These are phyloP conservation scores for Brassica incana DNA, from an alignment of 345 rosid species.

Conservation along the genomic window DNA sequence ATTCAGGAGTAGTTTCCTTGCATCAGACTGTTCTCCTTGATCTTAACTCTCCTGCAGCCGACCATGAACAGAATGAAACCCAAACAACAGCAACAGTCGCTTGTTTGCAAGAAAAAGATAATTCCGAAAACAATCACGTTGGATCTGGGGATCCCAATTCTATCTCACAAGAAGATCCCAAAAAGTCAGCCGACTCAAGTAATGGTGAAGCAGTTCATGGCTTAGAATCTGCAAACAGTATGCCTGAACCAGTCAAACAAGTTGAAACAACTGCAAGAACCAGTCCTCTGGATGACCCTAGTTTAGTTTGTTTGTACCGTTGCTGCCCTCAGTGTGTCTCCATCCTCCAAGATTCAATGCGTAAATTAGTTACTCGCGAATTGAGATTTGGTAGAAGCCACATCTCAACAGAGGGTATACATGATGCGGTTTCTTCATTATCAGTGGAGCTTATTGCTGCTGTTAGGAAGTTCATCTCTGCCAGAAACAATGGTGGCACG, in stretches of 20 bases:
- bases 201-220: slow-evolving; percentile 33
- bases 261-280: slow-evolving; percentile 27
- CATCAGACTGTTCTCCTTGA: slow-evolving; percentile 33
- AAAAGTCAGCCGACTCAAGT: slow-evolving; percentile 26
- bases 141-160: slow-evolving; percentile 34
- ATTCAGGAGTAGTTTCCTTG: slow-evolving; percentile 16
- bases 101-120: slow-evolving; percentile 32
- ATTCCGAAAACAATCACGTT: slow-evolving; percentile 27
- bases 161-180: slow-evolving; percentile 35
- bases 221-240: slow-evolving; percentile 25
- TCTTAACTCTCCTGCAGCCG: slow-evolving; percentile 41
- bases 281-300: slow-evolving; percentile 38
- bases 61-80: slow-evolving; percentile 43
- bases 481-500: slow-evolving; percentile 32
- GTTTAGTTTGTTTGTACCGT: slow-evolving; percentile 52
- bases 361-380: slow-evolving; percentile 47
- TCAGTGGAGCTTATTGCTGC: slow-evolving; percentile 65
- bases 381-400: slow-evolving; percentile 42
- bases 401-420: slow-evolving; percentile 61
- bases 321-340: slow-evolving; percentile 67
- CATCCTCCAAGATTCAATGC: slow-evolving; percentile 53
- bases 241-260: slow-evolving; percentile 22
- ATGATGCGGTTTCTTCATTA: slow-evolving; percentile 68
- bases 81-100: slow-evolving; percentile 17
- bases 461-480: slow-evolving; percentile 49